phyloP scores from a whole-genome alignment of 176 grass and related monocot genomes.

The Oryza nivara region DNA sequence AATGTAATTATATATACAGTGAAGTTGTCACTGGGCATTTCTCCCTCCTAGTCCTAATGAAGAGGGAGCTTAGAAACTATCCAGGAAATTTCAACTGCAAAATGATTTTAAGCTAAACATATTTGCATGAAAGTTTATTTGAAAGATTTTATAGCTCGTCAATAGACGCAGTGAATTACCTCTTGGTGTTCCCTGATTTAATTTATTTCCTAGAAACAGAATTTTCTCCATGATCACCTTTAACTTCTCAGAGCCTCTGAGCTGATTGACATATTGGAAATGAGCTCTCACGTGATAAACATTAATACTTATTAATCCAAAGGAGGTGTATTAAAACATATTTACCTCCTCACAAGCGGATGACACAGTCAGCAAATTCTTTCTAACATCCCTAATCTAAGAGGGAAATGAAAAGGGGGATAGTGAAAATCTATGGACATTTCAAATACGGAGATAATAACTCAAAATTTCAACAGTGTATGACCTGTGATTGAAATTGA shows the following conservation, averaged over 20 bases:
- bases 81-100: background rate
- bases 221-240: conserved; percentile 98
- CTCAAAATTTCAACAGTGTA: conserved; percentile 18
- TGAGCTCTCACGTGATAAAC: conserved; percentile 37
- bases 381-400: conserved; percentile 88
- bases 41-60: background rate
- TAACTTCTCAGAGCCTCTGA: conserved; percentile 88
- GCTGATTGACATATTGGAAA: conserved; percentile 49
- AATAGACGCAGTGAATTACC: conserved; percentile 54
- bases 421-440: conserved; percentile 47
- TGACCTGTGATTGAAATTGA: conserved; percentile 88
- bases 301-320: conserved; percentile 21
- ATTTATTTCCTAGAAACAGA: conserved; percentile 82
- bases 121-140: background rate
- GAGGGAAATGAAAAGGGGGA: conserved; percentile 44
- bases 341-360: conserved; percentile 90
- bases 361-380: conserved; percentile 71
- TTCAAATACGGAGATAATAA: conserved; percentile 18
- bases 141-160: background rate
- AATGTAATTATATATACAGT: background rate
- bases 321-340: conserved; percentile 35
- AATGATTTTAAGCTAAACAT: conserved; percentile 4
- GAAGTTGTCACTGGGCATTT: conserved; percentile 9
- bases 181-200: conserved; percentile 95
- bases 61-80: conserved; percentile 18